A percentile compares a stretch with the other conserved stretches of the same genome.
phyloP scores from a whole-genome alignment of 176 grass and related monocot genomes.

The Oryza glumipatula region DNA sequence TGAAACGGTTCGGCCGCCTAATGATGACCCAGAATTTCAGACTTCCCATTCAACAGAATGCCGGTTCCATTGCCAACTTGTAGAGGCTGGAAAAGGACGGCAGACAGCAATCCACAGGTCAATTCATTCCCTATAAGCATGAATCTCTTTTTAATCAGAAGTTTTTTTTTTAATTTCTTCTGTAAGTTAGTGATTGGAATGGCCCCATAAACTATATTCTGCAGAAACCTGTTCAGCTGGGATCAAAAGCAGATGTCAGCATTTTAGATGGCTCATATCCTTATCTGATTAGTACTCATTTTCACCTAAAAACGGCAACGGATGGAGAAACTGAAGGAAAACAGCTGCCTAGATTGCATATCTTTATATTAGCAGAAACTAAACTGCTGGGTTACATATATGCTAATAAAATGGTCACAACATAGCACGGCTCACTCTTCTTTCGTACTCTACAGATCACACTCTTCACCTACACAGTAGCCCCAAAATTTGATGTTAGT shows the following conservation, averaged over 20 bases:
- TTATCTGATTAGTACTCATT: not conserved
- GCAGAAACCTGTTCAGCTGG: not conserved
- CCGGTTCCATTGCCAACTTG: slow-evolving; percentile 38
- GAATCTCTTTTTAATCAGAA: slow-evolving; percentile 5
- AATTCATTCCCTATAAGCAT: slow-evolving; percentile 35
- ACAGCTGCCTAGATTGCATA: slow-evolving; percentile 12
- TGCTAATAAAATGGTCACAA: slow-evolving; percentile 1
- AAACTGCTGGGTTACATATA: not conserved
- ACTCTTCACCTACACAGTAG: not conserved
- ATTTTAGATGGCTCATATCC: not conserved
- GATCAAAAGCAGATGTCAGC: not conserved
- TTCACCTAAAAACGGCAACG: slow-evolving; percentile 31
- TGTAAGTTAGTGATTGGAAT: not conserved
- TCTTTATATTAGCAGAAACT: not conserved
- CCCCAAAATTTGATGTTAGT: not conserved
- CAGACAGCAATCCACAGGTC: slow-evolving; percentile 36
- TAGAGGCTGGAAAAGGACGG: slow-evolving; percentile 35
- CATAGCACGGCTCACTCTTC: not conserved
- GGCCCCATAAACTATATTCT: slow-evolving; percentile 11
- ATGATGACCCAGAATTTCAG: slow-evolving; percentile 14
- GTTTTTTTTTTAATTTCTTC: not conserved
- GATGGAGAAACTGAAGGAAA: slow-evolving; percentile 27
- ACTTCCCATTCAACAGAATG: slow-evolving; percentile 17
- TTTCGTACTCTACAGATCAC: not conserved
- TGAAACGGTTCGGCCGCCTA: slow-evolving; percentile 22